Percentiles rank a stretch among this genome's conserved stretches.
Evolutionary conservation across 2,329 filamentous ascomycete species (phyloP).

Genomic region (Exophiala calicioides): DNA sequence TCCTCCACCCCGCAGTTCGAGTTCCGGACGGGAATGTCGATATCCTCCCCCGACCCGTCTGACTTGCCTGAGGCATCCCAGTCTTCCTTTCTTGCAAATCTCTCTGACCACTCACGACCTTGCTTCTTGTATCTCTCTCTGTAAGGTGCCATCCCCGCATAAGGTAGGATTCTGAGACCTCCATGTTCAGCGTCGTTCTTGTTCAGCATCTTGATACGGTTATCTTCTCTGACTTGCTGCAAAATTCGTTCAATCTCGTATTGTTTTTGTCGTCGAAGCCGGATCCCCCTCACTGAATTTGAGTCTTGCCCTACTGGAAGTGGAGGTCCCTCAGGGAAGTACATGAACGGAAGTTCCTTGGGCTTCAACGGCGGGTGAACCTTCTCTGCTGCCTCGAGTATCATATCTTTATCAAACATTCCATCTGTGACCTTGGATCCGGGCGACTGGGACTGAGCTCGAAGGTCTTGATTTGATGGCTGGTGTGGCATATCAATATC

Average conservation of each 20-base stretch:
- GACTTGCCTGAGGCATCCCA: slow-evolving; percentile 3
- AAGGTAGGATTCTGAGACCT: neutral
- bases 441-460: too few relatives aligned
- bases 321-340: slow-evolving; percentile 11
- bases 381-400: slow-evolving; percentile 10
- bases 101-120: slow-evolving; percentile 15
- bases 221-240: neutral
- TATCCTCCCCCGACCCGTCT: neutral
- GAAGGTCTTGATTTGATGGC: slow-evolving; percentile 1
- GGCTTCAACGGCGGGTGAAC: slow-evolving; percentile 7
- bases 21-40: neutral
- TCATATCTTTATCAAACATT: slow-evolving; percentile 1
- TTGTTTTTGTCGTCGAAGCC: slow-evolving; percentile 20
- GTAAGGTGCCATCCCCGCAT: slow-evolving; percentile 5
- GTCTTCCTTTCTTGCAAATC: neutral
- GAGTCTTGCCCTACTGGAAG: slow-evolving; percentile 12
- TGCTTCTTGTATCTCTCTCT: slow-evolving; percentile 27
- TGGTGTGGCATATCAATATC: slow-evolving; percentile 1
- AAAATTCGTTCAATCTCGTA: slow-evolving; percentile 16
- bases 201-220: neutral
- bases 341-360: slow-evolving; percentile 8
- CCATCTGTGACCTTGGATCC: too few relatives aligned
- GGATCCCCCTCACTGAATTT: slow-evolving; percentile 10
- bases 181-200: neutral
- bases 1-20: neutral